Evolutionary conservation across 106 monocot species (phyloP).

Genomic region (Platanthera guangdongensis): DNA sequence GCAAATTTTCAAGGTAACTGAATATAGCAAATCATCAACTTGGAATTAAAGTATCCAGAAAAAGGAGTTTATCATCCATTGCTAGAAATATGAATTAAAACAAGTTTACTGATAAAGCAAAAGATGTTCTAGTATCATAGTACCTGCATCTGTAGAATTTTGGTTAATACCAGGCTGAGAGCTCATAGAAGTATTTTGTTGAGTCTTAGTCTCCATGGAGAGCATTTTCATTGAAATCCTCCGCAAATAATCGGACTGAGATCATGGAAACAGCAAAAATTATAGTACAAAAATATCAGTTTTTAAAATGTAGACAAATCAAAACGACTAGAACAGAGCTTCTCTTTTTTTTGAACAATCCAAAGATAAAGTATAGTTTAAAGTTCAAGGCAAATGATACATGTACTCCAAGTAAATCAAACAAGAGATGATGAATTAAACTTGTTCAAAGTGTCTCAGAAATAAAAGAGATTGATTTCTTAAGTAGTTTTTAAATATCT

Average conservation of each 20-base stretch:
- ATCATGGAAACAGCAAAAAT: conserved; percentile 13
- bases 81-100: background rate
- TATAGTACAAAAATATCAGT: background rate
- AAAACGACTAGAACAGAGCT: background rate
- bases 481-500: background rate
- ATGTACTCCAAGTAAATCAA: background rate
- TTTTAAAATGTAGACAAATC: background rate
- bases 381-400: background rate
- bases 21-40: background rate
- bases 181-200: conserved; percentile 26
- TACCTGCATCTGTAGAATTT: conserved; percentile 56
- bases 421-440: background rate
- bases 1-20: background rate
- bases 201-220: conserved; percentile 67
- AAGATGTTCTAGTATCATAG: background rate
- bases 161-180: conserved; percentile 16
- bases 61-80: background rate
- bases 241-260: conserved; percentile 68
- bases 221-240: conserved; percentile 84
- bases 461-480: background rate
- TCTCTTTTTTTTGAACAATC: background rate
- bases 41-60: background rate
- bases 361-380: background rate
- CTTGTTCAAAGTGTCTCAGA: background rate
- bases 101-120: too few relatives aligned